These are phyloP conservation scores for Ceratobasidium theobromae DNA, from an alignment of 1,284 basidiomycete species.

Conservation along the genomic window DNA sequence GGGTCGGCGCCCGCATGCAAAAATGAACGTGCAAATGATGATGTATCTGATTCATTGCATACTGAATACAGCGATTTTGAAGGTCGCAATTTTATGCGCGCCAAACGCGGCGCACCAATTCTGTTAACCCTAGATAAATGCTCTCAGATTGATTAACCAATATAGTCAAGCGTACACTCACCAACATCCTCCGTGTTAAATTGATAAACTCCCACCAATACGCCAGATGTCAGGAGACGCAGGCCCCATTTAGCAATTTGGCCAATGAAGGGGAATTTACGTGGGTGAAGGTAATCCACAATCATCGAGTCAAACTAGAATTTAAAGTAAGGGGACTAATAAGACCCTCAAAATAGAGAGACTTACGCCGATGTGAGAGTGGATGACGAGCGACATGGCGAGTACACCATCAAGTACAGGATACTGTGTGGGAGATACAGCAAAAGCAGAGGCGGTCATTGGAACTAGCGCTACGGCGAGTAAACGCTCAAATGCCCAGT, in stretches of 20 bases:
- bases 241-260: conserved; percentile 72
- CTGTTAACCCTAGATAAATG: conserved; percentile 9
- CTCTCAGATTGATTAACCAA: background rate
- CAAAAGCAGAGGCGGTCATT: conserved; percentile 79
- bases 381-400: conserved; percentile 84
- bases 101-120: conserved; percentile 25
- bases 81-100: conserved; percentile 21
- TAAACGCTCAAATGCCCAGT: conserved; percentile 97
- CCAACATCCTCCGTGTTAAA: conserved; percentile 98
- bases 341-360: background rate
- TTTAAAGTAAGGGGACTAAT: background rate
- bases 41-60: no score
- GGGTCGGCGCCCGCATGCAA: no score
- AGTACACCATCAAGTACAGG: conserved; percentile 88
- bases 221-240: conserved; percentile 76
- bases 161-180: conserved; percentile 45
- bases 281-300: conserved; percentile 89
- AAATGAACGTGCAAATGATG: no score
- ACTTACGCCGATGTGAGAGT: conserved; percentile 90
- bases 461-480: conserved; percentile 88
- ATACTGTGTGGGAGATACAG: conserved; percentile 66
- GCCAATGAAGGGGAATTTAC: conserved; percentile 87
- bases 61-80: conserved; percentile 2
- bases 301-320: conserved; percentile 70
- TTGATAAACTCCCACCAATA: conserved; percentile 90